A percentile compares a stretch with the other conserved stretches of the same genome.
These are phyloP conservation scores for Phaffomyces thermotolerans DNA, from an alignment of 805 yeast genomes.

Conservation along the genomic window DNA sequence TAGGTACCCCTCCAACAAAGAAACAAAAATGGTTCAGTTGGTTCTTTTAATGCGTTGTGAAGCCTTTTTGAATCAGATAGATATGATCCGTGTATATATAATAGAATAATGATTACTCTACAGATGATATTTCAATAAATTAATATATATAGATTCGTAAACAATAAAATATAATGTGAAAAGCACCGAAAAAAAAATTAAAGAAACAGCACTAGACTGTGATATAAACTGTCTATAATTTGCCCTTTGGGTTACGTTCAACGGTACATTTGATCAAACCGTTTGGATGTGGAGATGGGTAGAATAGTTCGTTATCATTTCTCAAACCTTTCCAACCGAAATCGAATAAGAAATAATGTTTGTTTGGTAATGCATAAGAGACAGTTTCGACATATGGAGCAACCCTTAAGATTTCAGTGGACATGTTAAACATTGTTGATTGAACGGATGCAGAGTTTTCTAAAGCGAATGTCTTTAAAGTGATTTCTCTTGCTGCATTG, in stretches of 20 bases:
- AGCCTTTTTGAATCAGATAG: background rate
- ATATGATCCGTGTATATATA: background rate
- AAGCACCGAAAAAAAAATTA: background rate
- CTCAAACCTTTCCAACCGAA: conserved; percentile 77
- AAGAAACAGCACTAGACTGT: background rate
- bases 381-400: conserved; percentile 58
- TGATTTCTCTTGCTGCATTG: conserved; percentile 54
- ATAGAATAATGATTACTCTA: background rate
- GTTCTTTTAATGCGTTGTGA: conserved; percentile 36
- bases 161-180: background rate
- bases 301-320: conserved; percentile 76
- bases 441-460: conserved; percentile 94
- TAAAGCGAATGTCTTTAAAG: conserved; percentile 70
- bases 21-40: conserved; percentile 52
- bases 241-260: conserved; percentile 56
- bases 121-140: too few species aligned
- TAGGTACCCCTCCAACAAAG: conserved; percentile 47
- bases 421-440: conserved; percentile 95
- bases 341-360: conserved; percentile 80
- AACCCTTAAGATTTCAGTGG: conserved; percentile 54
- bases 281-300: conserved; percentile 89
- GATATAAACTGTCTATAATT: conserved; percentile 29
- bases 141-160: background rate
- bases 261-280: conserved; percentile 88
- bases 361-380: conserved; percentile 77